These are phyloP conservation scores for Hirsutella minnesotensis DNA, from an alignment of 2,329 filamentous ascomycete genomes.

Conservation along the genomic window DNA sequence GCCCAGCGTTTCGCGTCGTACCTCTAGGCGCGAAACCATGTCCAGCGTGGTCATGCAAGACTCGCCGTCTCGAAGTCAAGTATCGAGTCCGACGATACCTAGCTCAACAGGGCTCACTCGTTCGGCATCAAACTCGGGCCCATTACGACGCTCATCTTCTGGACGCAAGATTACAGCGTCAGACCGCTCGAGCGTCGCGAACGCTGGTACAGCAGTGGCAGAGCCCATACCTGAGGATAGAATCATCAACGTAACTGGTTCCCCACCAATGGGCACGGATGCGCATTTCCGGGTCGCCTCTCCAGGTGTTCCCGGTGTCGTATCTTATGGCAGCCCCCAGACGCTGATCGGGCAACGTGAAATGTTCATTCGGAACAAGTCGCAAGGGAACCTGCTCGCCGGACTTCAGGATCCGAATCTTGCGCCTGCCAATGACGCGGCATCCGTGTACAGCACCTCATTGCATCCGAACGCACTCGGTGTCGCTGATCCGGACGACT, in stretches of 20 bases:
- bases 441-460: constrained; percentile 25
- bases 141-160: constrained; percentile 14
- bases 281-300: constrained; percentile 10
- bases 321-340: constrained; percentile 39
- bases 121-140: not conserved
- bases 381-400: constrained; percentile 26
- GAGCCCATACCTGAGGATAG: constrained; percentile 4
- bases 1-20: constrained; percentile 4
- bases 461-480: constrained; percentile 16
- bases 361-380: constrained; percentile 39
- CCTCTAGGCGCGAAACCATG: not conserved
- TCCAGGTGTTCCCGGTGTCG: constrained; percentile 28
- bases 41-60: not conserved
- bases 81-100: constrained; percentile 10
- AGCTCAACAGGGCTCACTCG: not conserved
- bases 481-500: constrained; percentile 45
- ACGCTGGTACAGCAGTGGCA: constrained; percentile 5
- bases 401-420: constrained; percentile 14
- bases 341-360: constrained; percentile 46
- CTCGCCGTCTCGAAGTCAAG: constrained; percentile 2
- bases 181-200: constrained; percentile 16
- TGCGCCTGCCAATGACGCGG: constrained; percentile 27
- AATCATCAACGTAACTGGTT: constrained; percentile 2
- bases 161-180: constrained; percentile 31
- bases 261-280: constrained; percentile 11